Evolutionary conservation across 352 stramenopile genomes (phyloP), one percentile per base, ranked within the genome.

Genomic region (Peronospora farinosa): DNA sequence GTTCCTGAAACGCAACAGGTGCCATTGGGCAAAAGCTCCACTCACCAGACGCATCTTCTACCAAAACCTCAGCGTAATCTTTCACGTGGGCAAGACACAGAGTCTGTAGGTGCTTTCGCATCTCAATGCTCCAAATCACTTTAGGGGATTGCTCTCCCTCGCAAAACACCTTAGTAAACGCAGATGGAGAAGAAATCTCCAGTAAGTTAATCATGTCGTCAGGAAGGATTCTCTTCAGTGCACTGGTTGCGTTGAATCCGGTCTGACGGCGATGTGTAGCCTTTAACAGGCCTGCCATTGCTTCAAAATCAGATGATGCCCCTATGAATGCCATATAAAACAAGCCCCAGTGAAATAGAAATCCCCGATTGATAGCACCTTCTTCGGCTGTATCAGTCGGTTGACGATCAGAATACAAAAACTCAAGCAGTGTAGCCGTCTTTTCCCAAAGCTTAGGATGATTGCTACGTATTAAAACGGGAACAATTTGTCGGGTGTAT

Each of bases 11-110:
- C 0, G 75, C 60, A 40, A 98, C 70, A 12, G 83, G 84, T 19
- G 93, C 91, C 67, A 98, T 97, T 1, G 88, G 84, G 33, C 75
- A 92, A 57, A 95, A 97, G 27, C 87, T 76, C 77, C 95, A 98
- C 36, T 86, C 63, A 25, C 72, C 78, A 5, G 72, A 79, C 9
- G 83, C 78, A 52, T 97, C 90, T 63, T 98, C 84, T 62, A 83
- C 73, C 32, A 98, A 60, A 38, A 76, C 70, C 30, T 84, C 76
- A 10, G 90, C 65, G 70, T 96, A 97, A 60, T 97, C 92, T 37
- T 88, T 73, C n/a, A 98, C 57, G 68, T 98, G 95, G 10, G 89
- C 75, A 0, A 84, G 42, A 30, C 96, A 92, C 67, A 88, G 80
- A 9, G 86, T 70, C 21, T 95, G 82, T 2, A 98, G 57, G 47